phyloP scores from a whole-genome alignment of 176 grass and related monocot species.

The Oryza glumipatula region DNA sequence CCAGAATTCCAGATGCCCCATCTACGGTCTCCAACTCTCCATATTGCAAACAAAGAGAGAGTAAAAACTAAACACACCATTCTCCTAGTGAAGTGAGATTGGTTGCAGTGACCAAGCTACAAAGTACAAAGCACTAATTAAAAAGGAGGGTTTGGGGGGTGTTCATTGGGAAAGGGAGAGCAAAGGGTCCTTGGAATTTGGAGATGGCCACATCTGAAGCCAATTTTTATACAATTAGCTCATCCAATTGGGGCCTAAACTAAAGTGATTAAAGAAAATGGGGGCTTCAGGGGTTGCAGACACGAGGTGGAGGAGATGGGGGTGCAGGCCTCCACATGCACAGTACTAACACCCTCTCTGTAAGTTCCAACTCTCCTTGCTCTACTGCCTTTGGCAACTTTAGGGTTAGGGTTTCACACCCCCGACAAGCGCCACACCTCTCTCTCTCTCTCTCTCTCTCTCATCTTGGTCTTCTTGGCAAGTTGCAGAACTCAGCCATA shows the following conservation, averaged over 20 bases:
- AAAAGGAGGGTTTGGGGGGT: neutral
- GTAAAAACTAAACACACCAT: neutral
- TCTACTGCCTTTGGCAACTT: conserved; percentile 36
- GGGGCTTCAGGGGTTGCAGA: conserved; percentile 47
- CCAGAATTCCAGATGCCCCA: neutral
- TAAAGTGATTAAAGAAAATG: conserved; percentile 40
- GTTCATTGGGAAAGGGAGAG: conserved; percentile 56
- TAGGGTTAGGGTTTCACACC: conserved; percentile 70
- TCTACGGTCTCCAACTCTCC: neutral
- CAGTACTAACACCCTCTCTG: conserved; percentile 17
- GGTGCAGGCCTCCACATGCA: conserved; percentile 53
- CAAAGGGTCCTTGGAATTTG: conserved; percentile 50
- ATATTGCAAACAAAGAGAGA: neutral
- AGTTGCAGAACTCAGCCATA: conserved; percentile 3
- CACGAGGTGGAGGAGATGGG: conserved; percentile 41
- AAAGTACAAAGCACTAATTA: conserved; percentile 14
- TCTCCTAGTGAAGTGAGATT: conserved; percentile 35
- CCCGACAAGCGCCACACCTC: conserved; percentile 23
- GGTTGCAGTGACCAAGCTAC: conserved; percentile 44
- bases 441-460: neutral
- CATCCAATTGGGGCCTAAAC: conserved; percentile 42
- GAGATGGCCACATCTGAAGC: conserved; percentile 51
- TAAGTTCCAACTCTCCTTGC: conserved; percentile 32
- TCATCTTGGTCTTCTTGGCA: conserved; percentile 13
- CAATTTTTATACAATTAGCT: conserved; percentile 41